These are phyloP conservation scores for Neurospora sp. DNA, from an alignment of 2,329 filamentous ascomycete species.

Conservation along the genomic window DNA sequence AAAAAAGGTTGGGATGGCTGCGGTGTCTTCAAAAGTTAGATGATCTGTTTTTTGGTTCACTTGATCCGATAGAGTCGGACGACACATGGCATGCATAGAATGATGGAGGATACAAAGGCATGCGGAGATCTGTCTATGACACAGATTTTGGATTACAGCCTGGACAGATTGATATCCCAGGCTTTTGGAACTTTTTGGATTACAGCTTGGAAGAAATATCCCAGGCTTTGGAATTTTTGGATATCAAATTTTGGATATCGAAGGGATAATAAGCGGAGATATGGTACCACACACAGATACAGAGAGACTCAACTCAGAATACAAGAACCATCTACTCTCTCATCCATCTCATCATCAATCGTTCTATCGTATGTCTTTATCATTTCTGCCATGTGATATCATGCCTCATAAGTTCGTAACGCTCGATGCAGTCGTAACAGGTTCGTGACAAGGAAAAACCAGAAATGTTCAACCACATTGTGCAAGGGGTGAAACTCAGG, in stretches of 20 bases:
- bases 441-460: background rate
- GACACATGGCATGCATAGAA: background rate
- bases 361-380: background rate
- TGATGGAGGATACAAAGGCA: background rate
- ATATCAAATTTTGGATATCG: background rate
- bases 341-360: background rate
- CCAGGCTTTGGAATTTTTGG: background rate
- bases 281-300: background rate
- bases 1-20: background rate
- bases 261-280: background rate
- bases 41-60: background rate
- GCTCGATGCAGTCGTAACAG: background rate
- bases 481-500: background rate
- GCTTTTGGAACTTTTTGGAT: background rate
- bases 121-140: background rate
- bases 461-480: background rate
- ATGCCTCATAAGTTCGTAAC: background rate
- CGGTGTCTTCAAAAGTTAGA: background rate
- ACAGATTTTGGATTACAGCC: background rate
- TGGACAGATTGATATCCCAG: background rate
- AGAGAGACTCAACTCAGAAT: background rate
- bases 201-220: background rate
- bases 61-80: background rate
- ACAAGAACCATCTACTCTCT: background rate
- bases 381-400: background rate